Percentiles rank a stretch among this genome's conserved stretches.
These are phyloP conservation scores for Hypericum perforatum DNA, from an alignment of 345 rosid species.

Conservation along the genomic window DNA sequence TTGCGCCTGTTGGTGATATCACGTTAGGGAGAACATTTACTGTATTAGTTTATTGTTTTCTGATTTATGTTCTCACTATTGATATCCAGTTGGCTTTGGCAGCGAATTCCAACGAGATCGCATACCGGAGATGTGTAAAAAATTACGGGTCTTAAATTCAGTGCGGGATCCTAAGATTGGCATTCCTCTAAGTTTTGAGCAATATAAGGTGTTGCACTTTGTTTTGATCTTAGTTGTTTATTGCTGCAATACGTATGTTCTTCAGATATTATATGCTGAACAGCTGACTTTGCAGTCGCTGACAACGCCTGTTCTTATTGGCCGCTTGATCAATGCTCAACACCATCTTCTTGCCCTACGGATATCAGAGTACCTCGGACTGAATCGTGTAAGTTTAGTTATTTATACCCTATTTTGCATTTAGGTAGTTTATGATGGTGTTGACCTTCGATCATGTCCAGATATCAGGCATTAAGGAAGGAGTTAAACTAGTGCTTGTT, in stretches of 20 bases:
- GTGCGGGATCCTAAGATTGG: constrained; percentile 75
- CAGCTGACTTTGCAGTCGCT: constrained; percentile 45
- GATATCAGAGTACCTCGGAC: constrained; percentile 80
- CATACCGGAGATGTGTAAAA: constrained; percentile 84
- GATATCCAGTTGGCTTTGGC: constrained; percentile 57
- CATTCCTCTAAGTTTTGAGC: constrained; percentile 81
- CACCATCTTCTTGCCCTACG: constrained; percentile 77
- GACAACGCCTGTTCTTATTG: constrained; percentile 70
- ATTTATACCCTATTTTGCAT: background rate
- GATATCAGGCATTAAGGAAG: too few species aligned
- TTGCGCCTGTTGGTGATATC: background rate
- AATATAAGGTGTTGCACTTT: constrained; percentile 62
- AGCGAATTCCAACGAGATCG: constrained; percentile 89
- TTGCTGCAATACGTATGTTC: constrained; percentile 6
- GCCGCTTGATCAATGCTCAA: constrained; percentile 84
- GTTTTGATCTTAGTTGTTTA: constrained; percentile 4
- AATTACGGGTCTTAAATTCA: constrained; percentile 83
- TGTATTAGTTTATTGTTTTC: constrained; percentile 7
- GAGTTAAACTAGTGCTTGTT: too few species aligned
- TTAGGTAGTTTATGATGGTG: background rate
- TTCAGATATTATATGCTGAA: constrained; percentile 16
- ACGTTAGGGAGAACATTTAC: background rate
- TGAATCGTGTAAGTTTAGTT: constrained; percentile 65
- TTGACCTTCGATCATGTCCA: too few species aligned
- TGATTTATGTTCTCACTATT: constrained; percentile 41